Evolutionary conservation across 331 rosid species (phyloP), one percentile per base, ranked within the genome.

Genomic region (Arachis monticola): DNA sequence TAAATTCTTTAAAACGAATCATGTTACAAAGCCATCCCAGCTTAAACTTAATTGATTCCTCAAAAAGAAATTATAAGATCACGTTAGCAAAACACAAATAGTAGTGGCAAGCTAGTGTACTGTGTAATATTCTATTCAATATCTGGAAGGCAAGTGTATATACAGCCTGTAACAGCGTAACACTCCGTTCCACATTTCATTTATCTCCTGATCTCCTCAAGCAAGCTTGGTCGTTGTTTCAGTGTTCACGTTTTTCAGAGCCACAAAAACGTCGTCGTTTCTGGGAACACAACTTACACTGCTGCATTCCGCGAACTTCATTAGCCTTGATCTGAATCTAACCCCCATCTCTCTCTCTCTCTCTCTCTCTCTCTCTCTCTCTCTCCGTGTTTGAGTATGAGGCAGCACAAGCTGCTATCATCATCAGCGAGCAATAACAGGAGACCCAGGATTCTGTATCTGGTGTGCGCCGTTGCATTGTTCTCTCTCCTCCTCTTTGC

Each of bases 401-500:
- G 96, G 79, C 78, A 63, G 74, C 88, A 77, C 76, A 93, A 88
- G 76, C 61, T 57, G 10, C 5, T 48, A 32, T 50, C 73, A 12
- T 41, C 84, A 12, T 51, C 80, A 3, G 76, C 9, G 27, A 47
- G 8, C 84, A 74, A 6, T 73, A 80, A 68, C 70, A 59, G 80
- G 78, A 70, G 88, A 63, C 93, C 90, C 46, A 84, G 81, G 68
- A 86, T 92, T 74, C 80, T 94, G 11, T 92, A 87, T 75, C 86
- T 94, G 56, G 79, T 92, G 30, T 88, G 68, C 64, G 93, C 88
- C 66, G 97, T 81, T 66, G 87, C 89, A 14, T 79, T 88, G 11
- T 94, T 92, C 88, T 83, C 93, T 62, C 77, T 94, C 40, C 45
- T 92, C 3, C 89, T 94, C 75, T 92, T 94, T 77, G 73, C 77